Evolutionary conservation across 1,284 basidiomycete genomes (phyloP), one percentile per base, ranked within the genome.

Genomic region (Tilletiaria anomala): DNA sequence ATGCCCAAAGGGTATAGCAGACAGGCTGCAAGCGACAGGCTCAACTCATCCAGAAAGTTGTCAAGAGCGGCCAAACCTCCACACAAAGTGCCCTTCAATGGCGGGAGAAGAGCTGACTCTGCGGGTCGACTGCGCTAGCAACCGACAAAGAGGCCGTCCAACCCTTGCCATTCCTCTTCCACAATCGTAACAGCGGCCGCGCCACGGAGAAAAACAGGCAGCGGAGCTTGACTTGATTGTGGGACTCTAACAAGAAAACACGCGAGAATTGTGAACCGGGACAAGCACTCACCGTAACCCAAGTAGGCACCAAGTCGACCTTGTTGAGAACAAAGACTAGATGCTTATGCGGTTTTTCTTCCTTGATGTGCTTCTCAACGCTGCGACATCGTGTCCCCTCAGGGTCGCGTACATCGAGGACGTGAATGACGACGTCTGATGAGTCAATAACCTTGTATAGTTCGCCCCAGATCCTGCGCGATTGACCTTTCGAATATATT

Each of bases 401-500:
- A 1, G 91, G 91, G 69, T 97, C 91, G 41, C 91, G 78, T 21
- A 89, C 91, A 69, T 99, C 93, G 50, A 99, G 73, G 36, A 99
- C 79, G 68, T 97, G 93, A 32, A 97, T 76, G 50, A 99, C 78
- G 35, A 97, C 87, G 65, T 99, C 91, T 6, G 86, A 93, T 2
- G 88, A 94, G 69, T 99, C 93, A 61, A 99, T 89, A 53, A 99
- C 93, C 70, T 99, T 99, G 76, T 97, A 97, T 18, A 97, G 73
- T 69, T 99, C 91, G 49, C 86, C 89, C 72, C 94, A 97, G 53
- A 99, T 97, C 42, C 93, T 51, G 24, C 63, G 46, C 11, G 58
- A 62, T 38, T 66, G 63, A 35, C 63, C 63, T 42, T 66, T 66
- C 53, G 53, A 54, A 48, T 66, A 66, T 39, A 58, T 53, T 26